A percentile compares a stretch with the other conserved stretches of the same genome.
These are phyloP conservation scores for Suhomyces xylopsoci DNA, from an alignment of 805 yeast genomes.

Conservation along the genomic window DNA sequence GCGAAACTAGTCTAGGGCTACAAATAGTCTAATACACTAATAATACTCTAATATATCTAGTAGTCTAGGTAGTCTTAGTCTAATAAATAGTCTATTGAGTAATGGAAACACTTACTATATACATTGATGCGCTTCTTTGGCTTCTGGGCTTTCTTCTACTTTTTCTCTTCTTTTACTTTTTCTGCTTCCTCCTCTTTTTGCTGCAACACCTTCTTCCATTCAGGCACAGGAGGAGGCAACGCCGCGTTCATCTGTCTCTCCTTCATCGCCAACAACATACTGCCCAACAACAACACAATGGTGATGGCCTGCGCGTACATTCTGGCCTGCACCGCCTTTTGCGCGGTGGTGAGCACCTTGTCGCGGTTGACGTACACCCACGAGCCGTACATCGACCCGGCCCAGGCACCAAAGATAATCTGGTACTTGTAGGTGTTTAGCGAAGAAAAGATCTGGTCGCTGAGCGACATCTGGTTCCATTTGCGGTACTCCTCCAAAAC, in stretches of 20 bases:
- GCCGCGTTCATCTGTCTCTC: conserved; percentile 21
- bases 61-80: too few species aligned
- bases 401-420: conserved; percentile 36
- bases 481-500: conserved; percentile 33
- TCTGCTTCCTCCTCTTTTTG: conserved; percentile 11
- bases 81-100: too few species aligned
- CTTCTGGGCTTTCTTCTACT: too few species aligned
- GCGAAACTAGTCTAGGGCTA: too few species aligned
- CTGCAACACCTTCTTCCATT: conserved; percentile 21
- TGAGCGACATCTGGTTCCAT: conserved; percentile 31
- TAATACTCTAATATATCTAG: too few species aligned
- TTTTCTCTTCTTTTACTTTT: too few species aligned
- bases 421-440: conserved; percentile 35
- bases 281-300: conserved; percentile 25
- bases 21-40: too few species aligned
- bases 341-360: conserved; percentile 25
- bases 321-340: conserved; percentile 28
- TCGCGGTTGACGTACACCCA: conserved; percentile 27
- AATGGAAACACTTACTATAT: too few species aligned
- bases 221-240: conserved; percentile 22
- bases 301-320: conserved; percentile 31
- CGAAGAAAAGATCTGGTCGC: conserved; percentile 28
- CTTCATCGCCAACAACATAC: conserved; percentile 25
- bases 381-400: conserved; percentile 33
- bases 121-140: too few species aligned